These are phyloP conservation scores for Scenedesmus sp. DNA, from an alignment of 163 green algal species.

Conservation along the genomic window DNA sequence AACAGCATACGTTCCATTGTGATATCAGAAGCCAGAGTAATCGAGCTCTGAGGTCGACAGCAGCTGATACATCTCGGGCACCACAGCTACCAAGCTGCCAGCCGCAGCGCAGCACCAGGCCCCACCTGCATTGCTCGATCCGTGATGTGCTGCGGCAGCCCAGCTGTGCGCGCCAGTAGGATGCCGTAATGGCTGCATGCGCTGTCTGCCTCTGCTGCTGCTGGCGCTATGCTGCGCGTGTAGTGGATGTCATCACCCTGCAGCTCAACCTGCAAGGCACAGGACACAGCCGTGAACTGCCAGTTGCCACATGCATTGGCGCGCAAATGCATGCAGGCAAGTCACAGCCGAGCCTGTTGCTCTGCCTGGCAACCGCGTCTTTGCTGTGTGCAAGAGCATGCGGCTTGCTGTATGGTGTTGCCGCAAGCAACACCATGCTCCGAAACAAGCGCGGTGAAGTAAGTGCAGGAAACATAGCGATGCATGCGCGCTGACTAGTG, in stretches of 20 bases:
- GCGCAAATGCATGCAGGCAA: background rate
- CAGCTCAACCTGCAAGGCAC: background rate
- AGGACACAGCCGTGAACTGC: background rate
- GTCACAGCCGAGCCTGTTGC: background rate
- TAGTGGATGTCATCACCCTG: slow-evolving; percentile 26
- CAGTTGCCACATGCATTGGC: background rate
- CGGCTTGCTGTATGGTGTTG: too few relatives aligned
- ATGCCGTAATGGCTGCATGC: slow-evolving; percentile 75
- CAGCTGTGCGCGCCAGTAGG: slow-evolving; percentile 66
- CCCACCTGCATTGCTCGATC: background rate
- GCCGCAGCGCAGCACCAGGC: background rate
- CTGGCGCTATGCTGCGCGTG: slow-evolving; percentile 23
- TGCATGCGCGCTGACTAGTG: too few relatives aligned
- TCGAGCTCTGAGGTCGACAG: background rate
- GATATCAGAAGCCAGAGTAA: too few relatives aligned
- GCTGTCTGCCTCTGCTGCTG: background rate
- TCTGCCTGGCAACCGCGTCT: too few relatives aligned
- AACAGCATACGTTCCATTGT: too few relatives aligned
- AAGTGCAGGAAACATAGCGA: too few relatives aligned
- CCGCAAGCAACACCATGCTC: too few relatives aligned
- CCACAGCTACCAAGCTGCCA: background rate
- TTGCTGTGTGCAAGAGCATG: too few relatives aligned
- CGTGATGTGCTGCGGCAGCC: slow-evolving; percentile 57
- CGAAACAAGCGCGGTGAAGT: too few relatives aligned
- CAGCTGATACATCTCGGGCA: background rate